Evolutionary conservation across 768 basidiomycete genomes (phyloP), one percentile per base, ranked within the genome.

Genomic region (Polyporus arcularius): DNA sequence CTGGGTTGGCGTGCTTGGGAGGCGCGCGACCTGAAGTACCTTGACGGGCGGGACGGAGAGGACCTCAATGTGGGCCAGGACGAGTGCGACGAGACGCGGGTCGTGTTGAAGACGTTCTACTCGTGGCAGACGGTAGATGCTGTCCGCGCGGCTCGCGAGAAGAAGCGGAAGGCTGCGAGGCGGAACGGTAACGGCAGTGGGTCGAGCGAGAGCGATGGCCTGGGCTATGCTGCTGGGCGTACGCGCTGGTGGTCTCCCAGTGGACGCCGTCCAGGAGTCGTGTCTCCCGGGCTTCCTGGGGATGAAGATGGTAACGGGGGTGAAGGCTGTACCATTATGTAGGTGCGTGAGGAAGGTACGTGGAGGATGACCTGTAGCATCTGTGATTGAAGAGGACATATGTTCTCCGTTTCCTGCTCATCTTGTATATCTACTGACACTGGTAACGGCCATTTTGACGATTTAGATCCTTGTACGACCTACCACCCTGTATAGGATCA

Each of bases 71-170:
- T 85, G 9, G 89, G 87, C 47, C 87, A 91, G 74, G 89, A 92
- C 72, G 93, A 95, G 72, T 92, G 91, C 68, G 92, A 94, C 63
- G 80, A 82, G 67, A 73, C 68, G 68, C 78, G 87, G 28, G 86
- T 94, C 28, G 87, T 91, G 53, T 70, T 94, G 65, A 93, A 93
- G 82, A 86, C 88, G 28, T 95, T 93, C 72, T 88, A 90, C 72
- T 85, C 88, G 51, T 92, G 90, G 89, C 89, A 93, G 78, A 88
- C 83, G 10, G 91, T 94, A 40, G 92, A 94, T 70, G 84, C 86
- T 0, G 91, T 93, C 50, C 80, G 80, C 60, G 76, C 80, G 38
- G 82, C 80, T 55, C 79, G 89, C 69, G 88, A 87, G 79, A 88
- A 85, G 77, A 78, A 84, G 63, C 80, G 84, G 59, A 90, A 85